These are phyloP conservation scores for Sabuloglossum arenarium DNA, from an alignment of 495 filamentous ascomycete genomes.

Conservation along the genomic window DNA sequence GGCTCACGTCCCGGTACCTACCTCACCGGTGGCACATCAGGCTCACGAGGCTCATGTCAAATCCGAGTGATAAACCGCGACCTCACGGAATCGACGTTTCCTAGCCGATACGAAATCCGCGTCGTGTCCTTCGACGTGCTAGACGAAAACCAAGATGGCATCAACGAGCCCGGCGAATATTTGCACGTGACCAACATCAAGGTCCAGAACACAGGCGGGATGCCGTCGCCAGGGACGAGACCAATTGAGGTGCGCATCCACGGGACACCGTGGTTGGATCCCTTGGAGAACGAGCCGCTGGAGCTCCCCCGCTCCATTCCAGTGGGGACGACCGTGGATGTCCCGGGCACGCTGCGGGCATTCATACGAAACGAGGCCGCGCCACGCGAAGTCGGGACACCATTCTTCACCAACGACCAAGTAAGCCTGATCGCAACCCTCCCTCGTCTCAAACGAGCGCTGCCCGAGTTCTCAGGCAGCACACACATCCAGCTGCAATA, in stretches of 20 bases:
- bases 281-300: neutral
- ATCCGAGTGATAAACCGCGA: neutral
- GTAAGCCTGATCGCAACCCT: neutral
- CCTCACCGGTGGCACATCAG: too few species aligned
- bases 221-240: constrained; percentile 5
- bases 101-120: neutral
- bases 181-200: constrained; percentile 4
- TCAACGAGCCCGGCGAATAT: constrained; percentile 9
- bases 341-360: constrained; percentile 1
- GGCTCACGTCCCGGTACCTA: too few species aligned
- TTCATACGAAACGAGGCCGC: neutral
- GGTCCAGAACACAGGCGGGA: constrained; percentile 7
- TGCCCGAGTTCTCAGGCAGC: neutral
- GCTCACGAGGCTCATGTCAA: neutral
- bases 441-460: neutral
- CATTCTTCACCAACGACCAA: neutral
- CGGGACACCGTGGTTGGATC: constrained; percentile 4
- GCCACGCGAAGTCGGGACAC: neutral
- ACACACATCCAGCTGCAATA: neutral
- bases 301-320: constrained; percentile 6
- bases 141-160: constrained; percentile 7
- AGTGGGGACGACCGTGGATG: constrained; percentile 5
- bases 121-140: constrained; percentile 7
- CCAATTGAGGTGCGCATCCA: constrained; percentile 5
- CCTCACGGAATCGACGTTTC: neutral